A percentile compares a stretch with the other conserved stretches of the same genome.
Conservation (phyloP, 192 early-diverging fungal genomes). For the Polychytrium aggregatum region DNA sequence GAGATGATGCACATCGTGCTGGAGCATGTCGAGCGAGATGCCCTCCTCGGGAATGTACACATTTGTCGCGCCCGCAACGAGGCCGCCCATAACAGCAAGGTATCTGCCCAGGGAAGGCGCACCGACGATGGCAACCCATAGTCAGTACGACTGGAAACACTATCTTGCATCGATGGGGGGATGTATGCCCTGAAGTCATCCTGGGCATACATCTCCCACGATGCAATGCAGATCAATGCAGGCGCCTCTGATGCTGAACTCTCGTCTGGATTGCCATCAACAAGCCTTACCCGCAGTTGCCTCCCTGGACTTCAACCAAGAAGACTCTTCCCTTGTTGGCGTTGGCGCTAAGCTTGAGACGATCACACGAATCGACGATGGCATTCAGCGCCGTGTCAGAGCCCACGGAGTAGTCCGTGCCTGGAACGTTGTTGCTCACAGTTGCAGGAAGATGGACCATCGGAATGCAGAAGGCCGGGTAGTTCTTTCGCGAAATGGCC, state of each 20-base stretch:
- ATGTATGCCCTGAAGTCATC: too few species aligned
- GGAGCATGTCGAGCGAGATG: conserved; percentile 63
- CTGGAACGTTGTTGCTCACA: conserved; percentile 95
- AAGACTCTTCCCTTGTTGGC: conserved; percentile 86
- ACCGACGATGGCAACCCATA: too few species aligned
- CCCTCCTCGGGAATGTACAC: conserved; percentile 93
- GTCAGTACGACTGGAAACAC: too few species aligned
- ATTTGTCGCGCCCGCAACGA: conserved; percentile 78
- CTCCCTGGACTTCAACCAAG: conserved; percentile 95
- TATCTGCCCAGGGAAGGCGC: conserved; percentile 33
- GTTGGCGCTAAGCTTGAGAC: conserved; percentile 85
- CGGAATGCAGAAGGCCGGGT: conserved; percentile 90
- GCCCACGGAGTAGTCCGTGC: conserved; percentile 88
- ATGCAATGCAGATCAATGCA: too few species aligned
- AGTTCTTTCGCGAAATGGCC: conserved; percentile 56
- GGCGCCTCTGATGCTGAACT: too few species aligned
- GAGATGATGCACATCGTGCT: conserved; percentile 76
- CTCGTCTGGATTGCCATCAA: too few species aligned
- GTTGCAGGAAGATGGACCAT: conserved; percentile 90
- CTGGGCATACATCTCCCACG: too few species aligned
- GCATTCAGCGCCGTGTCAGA: conserved; percentile 92
- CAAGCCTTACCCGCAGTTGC: conserved; percentile 66
- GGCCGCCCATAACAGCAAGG: conserved; percentile 75
- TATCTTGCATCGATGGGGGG: too few species aligned
- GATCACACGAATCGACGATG: conserved; percentile 82